Percentiles rank a stretch among this genome's conserved stretches.
phyloP scores from a whole-genome alignment of 768 basidiomycete species.

The Vararia minispora region DNA sequence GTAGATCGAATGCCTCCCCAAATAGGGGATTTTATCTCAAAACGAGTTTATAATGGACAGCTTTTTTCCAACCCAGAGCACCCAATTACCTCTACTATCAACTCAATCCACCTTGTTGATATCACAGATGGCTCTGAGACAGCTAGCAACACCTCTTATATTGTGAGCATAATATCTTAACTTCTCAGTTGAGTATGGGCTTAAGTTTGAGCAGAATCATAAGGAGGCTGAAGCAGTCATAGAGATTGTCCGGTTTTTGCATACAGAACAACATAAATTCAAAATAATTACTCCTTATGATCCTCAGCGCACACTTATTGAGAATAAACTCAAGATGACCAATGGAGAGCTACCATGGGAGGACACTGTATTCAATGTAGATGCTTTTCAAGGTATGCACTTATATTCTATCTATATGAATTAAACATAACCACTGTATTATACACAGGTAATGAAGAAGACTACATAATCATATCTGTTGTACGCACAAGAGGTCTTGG shows the following conservation, averaged over 20 bases:
- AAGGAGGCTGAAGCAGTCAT: constrained; percentile 46
- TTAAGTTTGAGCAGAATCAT: constrained; percentile 43
- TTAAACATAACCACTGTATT: constrained; percentile 3
- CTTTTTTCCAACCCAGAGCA: constrained; percentile 46
- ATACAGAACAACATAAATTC: constrained; percentile 36
- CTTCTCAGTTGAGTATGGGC: constrained; percentile 3
- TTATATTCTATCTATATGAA: constrained; percentile 5
- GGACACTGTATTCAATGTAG: constrained; percentile 68
- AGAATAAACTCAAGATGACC: constrained; percentile 36
- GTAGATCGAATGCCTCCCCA: constrained; percentile 79
- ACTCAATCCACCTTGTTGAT: constrained; percentile 63
- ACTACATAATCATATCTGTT: constrained; percentile 63
- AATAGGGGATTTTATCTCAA: constrained; percentile 64
- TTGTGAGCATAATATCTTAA: constrained; percentile 18
- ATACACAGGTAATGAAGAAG: constrained; percentile 67
- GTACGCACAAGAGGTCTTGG: constrained; percentile 55
- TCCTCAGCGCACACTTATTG: constrained; percentile 51
- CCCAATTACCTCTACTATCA: constrained; percentile 28
- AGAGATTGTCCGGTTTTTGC: constrained; percentile 44
- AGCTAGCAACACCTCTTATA: constrained; percentile 26
- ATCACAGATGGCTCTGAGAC: constrained; percentile 27
- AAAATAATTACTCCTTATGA: constrained; percentile 79
- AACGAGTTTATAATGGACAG: constrained; percentile 47
- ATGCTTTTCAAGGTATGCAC: constrained; percentile 64
- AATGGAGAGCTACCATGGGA: constrained; percentile 49